A percentile compares a stretch with the other conserved stretches of the same genome.
These are phyloP conservation scores for Wickerhamiella kazuoi DNA, from an alignment of 805 yeast species.

Conservation along the genomic window DNA sequence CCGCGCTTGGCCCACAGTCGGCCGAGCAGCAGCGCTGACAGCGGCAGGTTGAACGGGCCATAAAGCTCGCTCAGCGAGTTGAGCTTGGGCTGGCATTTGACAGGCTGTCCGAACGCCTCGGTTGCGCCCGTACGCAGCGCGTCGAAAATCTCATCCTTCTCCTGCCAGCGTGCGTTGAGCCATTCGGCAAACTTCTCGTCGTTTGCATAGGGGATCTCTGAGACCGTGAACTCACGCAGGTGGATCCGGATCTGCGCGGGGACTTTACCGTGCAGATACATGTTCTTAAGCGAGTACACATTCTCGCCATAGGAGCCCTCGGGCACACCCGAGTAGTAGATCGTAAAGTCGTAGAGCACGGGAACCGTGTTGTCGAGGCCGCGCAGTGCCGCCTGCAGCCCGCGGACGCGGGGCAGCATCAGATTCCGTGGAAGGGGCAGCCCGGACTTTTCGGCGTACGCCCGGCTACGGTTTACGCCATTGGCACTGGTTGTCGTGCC, in stretches of 20 bases:
- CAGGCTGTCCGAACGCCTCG: constrained; percentile 27
- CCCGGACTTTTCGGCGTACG: constrained; percentile 35
- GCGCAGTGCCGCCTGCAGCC: constrained; percentile 48
- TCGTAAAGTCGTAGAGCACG: constrained; percentile 61
- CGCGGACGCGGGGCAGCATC: constrained; percentile 69
- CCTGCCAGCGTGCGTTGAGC: constrained; percentile 57
- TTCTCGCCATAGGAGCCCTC: constrained; percentile 58
- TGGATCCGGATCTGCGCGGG: constrained; percentile 52
- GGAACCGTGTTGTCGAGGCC: constrained; percentile 26
- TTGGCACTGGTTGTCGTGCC: constrained; percentile 70
- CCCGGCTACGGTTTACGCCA: constrained; percentile 40
- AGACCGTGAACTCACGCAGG: constrained; percentile 37
- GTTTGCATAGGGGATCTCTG: constrained; percentile 43
- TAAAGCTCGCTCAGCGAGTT: constrained; percentile 16
- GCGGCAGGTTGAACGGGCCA: constrained; percentile 22
- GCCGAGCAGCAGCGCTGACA: constrained; percentile 12
- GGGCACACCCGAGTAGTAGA: constrained; percentile 60
- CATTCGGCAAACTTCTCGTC: constrained; percentile 49
- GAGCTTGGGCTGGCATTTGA: constrained; percentile 14
- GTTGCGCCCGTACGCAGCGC: constrained; percentile 33
- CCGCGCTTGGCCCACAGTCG: constrained; percentile 5
- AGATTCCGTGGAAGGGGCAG: constrained; percentile 36
- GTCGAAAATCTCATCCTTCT: constrained; percentile 60
- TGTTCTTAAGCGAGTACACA: constrained; percentile 42
- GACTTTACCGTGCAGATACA: constrained; percentile 52